Percentiles rank a stretch among this genome's conserved stretches.
Conservation (phyloP, 768 basidiomycete genomes). For the Boletus tylopilopsis region DNA sequence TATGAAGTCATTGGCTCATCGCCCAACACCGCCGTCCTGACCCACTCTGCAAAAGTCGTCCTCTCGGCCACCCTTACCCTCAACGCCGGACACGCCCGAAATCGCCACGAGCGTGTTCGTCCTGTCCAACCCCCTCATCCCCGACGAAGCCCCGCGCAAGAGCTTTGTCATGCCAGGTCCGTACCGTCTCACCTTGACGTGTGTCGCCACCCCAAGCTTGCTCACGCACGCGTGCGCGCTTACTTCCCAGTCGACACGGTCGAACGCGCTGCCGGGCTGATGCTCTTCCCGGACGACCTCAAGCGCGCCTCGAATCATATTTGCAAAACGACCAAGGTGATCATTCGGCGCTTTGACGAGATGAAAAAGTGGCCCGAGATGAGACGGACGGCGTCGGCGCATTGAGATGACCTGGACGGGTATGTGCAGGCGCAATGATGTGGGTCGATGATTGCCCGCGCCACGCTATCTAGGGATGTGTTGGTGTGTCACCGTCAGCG, state of each 20-base stretch:
- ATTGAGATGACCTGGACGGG: no score
- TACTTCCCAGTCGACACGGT: conserved; percentile 77
- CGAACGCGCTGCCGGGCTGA: conserved; percentile 85
- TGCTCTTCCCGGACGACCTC: conserved; percentile 78
- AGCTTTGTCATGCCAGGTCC: conserved; percentile 80
- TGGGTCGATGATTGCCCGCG: no score
- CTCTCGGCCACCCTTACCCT: conserved; percentile 74
- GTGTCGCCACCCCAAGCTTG: no score
- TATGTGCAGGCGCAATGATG: no score
- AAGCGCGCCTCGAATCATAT: conserved; percentile 78
- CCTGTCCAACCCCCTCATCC: conserved; percentile 89
- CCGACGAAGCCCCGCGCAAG: conserved; percentile 76
- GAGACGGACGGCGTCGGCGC: conserved; percentile 53
- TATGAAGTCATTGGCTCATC: conserved; percentile 95
- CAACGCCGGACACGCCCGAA: conserved; percentile 66
- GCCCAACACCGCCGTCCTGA: conserved; percentile 89
- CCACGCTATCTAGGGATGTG: no score
- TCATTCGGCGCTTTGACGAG: conserved; percentile 90
- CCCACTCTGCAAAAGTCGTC: conserved; percentile 97
- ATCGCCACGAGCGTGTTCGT: conserved; percentile 92
- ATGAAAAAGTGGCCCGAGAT: conserved; percentile 61
- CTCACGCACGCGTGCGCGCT: not conserved
- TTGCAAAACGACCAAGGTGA: conserved; percentile 80
- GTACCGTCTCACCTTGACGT: no score
- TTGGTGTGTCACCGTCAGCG: no score